Conservation (phyloP, 2,329 filamentous ascomycete species). For the Nigrospora sphaerica region DNA sequence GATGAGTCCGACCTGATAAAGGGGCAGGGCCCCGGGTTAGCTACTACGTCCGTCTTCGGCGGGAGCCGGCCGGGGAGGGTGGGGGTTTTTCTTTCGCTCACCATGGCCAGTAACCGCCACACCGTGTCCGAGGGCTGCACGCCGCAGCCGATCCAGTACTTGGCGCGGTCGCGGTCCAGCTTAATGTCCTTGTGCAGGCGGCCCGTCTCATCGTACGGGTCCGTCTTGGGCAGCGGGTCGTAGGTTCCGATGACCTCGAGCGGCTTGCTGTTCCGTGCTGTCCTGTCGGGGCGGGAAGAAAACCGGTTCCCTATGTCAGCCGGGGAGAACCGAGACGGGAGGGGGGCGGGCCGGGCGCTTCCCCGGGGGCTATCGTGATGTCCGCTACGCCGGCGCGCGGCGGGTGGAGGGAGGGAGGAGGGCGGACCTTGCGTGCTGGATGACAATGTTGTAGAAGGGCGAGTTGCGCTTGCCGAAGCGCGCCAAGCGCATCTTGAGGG, state of each 20-base stretch:
- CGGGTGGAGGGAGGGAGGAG: not conserved
- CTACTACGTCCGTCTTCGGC: not conserved
- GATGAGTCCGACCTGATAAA: conserved; percentile 27
- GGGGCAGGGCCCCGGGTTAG: not conserved
- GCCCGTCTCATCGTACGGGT: conserved; percentile 53
- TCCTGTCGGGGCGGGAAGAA: conserved; percentile 41
- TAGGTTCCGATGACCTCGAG: conserved; percentile 87
- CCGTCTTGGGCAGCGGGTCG: conserved; percentile 58
- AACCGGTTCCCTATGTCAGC: not conserved
- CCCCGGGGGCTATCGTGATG: not conserved
- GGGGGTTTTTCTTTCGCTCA: conserved; percentile 25
- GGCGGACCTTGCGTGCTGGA: conserved; percentile 78
- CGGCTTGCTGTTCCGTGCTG: conserved; percentile 79
- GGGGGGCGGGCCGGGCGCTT: not conserved
- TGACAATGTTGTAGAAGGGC: conserved; percentile 98
- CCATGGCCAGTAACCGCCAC: conserved; percentile 81
- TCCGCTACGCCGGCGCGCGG: not conserved
- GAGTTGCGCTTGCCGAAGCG: conserved; percentile 83
- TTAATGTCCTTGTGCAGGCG: conserved; percentile 86
- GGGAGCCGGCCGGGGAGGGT: not conserved
- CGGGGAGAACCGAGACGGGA: not conserved
- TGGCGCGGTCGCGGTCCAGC: conserved; percentile 71
- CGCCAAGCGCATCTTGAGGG: conserved; percentile 78
- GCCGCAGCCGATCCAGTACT: conserved; percentile 96
- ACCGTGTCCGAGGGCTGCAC: conserved; percentile 88